Evolutionary conservation across 2,329 filamentous ascomycete genomes (phyloP).

Genomic region (Nakataea oryzae): DNA sequence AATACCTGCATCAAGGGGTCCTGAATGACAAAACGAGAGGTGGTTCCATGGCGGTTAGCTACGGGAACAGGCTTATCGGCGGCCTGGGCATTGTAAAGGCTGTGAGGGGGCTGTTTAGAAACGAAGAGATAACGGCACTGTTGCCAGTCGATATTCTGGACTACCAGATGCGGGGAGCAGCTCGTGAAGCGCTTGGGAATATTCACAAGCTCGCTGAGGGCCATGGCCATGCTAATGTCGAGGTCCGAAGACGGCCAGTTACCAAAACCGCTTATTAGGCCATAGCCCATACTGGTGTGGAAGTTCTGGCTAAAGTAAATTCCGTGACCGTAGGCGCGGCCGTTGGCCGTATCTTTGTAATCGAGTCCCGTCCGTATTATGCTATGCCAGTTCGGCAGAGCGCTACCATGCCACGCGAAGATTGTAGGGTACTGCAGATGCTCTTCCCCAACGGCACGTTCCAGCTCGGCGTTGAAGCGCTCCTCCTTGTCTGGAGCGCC

Average conservation of each 20-base stretch:
- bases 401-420: slow-evolving; percentile 81
- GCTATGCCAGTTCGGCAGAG: slow-evolving; percentile 73
- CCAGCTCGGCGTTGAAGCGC: slow-evolving; percentile 56
- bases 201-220: slow-evolving; percentile 82
- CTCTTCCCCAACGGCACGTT: slow-evolving; percentile 23
- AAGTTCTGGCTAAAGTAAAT: slow-evolving; percentile 66
- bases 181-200: slow-evolving; percentile 49
- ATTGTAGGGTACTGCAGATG: slow-evolving; percentile 50
- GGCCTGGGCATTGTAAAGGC: background rate
- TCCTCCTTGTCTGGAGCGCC: slow-evolving; percentile 81
- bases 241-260: slow-evolving; percentile 60
- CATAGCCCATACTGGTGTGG: slow-evolving; percentile 44
- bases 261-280: slow-evolving; percentile 1
- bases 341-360: slow-evolving; percentile 51
- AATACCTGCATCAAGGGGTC: background rate
- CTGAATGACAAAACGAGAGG: background rate
- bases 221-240: slow-evolving; percentile 47
- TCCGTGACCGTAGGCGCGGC: slow-evolving; percentile 65
- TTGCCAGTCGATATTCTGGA: slow-evolving; percentile 73
- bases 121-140: slow-evolving; percentile 78
- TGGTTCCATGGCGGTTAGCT: background rate
- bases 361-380: slow-evolving; percentile 78
- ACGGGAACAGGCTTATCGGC: background rate
- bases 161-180: slow-evolving; percentile 53
- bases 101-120: slow-evolving; percentile 9